Percentiles rank a stretch among this genome's conserved stretches.
phyloP scores from a whole-genome alignment of 371 early-diverging fungal species.

The Mortierella sp. region DNA sequence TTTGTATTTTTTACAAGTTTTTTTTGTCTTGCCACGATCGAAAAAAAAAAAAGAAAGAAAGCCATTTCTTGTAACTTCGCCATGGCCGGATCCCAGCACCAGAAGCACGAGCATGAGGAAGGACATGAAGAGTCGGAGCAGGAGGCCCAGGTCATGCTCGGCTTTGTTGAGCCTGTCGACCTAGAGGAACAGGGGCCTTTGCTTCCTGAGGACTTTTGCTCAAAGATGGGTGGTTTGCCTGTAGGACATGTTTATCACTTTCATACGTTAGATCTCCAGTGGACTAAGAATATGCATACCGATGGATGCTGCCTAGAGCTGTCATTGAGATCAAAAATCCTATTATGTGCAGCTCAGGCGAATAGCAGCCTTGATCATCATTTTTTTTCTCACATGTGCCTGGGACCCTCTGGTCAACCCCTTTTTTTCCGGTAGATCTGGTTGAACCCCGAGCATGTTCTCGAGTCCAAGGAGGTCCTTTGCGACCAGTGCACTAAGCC shows the following conservation, averaged over 20 bases:
- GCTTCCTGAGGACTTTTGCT: conserved; percentile 76
- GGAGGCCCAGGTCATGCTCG: conserved; percentile 66
- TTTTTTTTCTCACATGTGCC: no score
- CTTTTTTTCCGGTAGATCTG: conserved; percentile 66
- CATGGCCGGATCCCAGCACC: no score
- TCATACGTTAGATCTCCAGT: no score
- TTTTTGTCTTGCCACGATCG: no score
- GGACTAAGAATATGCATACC: no score
- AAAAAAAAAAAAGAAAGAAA: no score
- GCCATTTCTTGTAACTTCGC: no score
- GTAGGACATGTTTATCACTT: conserved; percentile 57
- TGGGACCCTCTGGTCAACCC: background rate
- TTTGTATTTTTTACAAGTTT: no score
- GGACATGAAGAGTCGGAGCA: conserved; percentile 5
- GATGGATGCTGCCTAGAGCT: no score
- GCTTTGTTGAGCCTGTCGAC: conserved; percentile 75
- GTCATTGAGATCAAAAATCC: no score
- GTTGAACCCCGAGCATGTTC: conserved; percentile 82
- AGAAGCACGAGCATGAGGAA: background rate
- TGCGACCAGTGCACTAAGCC: conserved; percentile 87
- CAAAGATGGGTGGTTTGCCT: conserved; percentile 91
- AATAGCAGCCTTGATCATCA: no score
- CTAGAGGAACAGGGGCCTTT: conserved; percentile 66
- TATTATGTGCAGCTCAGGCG: background rate
- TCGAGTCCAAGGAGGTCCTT: conserved; percentile 65